Evolutionary conservation across 139 green algal genomes (phyloP).

Genomic region (Asterochloris sp.): DNA sequence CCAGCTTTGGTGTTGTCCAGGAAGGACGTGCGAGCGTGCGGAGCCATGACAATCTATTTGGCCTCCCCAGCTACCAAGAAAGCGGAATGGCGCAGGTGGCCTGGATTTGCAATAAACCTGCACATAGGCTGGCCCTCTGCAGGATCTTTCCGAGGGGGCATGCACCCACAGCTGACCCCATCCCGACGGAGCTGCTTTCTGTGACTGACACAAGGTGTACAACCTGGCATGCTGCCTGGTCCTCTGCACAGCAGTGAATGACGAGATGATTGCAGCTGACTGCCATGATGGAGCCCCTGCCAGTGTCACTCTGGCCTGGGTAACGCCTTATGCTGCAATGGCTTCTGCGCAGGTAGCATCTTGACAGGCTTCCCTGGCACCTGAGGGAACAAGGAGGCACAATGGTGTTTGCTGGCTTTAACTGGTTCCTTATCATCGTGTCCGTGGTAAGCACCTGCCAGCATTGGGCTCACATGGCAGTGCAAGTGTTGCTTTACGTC

Average conservation of each 20-base stretch:
- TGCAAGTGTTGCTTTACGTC: too few species aligned
- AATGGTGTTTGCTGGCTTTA: constrained; percentile 47
- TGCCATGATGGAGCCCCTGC: neutral
- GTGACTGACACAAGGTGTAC: neutral
- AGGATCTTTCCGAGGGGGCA: neutral
- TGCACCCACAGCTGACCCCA: neutral
- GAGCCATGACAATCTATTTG: too few species aligned
- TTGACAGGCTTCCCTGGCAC: neutral
- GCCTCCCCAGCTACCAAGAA: too few species aligned
- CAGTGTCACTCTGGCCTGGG: too few species aligned
- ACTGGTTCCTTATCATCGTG: constrained; percentile 82
- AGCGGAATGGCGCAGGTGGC: constrained; percentile 67
- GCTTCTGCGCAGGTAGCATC: neutral
- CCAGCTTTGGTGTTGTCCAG: too few species aligned
- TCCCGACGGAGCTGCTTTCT: too few species aligned
- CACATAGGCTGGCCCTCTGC: neutral
- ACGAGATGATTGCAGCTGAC: neutral
- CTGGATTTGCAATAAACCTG: constrained; percentile 52
- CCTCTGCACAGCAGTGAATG: neutral
- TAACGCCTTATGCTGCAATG: neutral
- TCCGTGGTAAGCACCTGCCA: neutral
- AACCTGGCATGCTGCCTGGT: neutral
- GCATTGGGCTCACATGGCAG: too few species aligned
- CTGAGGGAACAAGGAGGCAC: neutral
- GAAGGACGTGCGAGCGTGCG: too few species aligned